Base-by-base conservation (phyloP, 2,329 filamentous ascomycete species). In the Dactylella cylindrospora region DNA sequence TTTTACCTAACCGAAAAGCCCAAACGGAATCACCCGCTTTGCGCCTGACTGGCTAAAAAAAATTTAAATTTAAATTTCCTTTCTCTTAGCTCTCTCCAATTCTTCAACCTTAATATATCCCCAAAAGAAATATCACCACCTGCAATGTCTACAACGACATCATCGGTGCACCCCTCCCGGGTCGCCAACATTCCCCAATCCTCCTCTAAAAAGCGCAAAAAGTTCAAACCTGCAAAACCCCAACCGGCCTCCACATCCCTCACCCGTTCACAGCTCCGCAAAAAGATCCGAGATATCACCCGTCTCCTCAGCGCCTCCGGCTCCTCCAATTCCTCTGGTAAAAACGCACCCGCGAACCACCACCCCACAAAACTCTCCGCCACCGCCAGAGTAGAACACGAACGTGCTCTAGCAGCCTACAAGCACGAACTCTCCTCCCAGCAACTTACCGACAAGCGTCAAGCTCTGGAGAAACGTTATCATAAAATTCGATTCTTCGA, bases 401-500 rank as follows among this genome's bases (percentile, higher is more conserved):
- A 90, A 73, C 79, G 86, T 51, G 87, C 89, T 70, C 74, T 91
- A 65, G 79, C 79, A 39, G 79, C 83, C 3, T 84, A 84, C 68
- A 78, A 82, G 72, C 76, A 80, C 65, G 84, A 86, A 68, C 76
- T 90, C 57, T 76, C 73, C 3, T 77, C 80, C 65, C 77, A 79
- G 40, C 75, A 80, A 59, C 77, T 78, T 57, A 81, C 83, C 68
- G 84, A 82, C 73, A 78, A 78, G 70, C 79, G 82, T 66, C 79
- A 78, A 67, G 78, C 82, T 59, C 88, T 90, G 80, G 89, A 90
- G 65, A 77, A 77, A 44, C 86, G 84, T 72, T 93, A 90, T 68
- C 87, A 91, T 71, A 90, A 88, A 80, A 82, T 91, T 44, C 78
- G 88, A 22, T 93, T 93, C 71, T 91, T 91, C 73, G 88, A 68